phyloP scores from a whole-genome alignment of 2,329 filamentous ascomycete species.

The Colletotrichum tabaci region DNA sequence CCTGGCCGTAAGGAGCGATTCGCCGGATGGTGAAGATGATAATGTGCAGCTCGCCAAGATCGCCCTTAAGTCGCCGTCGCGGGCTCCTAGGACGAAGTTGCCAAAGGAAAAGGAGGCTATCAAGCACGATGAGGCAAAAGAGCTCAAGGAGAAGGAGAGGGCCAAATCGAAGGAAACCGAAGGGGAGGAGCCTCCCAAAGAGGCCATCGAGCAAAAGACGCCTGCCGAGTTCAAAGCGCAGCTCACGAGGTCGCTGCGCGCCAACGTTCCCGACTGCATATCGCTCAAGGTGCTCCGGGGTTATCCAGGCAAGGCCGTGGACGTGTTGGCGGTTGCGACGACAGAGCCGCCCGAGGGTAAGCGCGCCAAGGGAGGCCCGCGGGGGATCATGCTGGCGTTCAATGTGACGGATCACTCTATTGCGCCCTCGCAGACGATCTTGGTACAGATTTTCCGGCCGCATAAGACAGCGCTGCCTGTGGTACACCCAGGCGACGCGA shows the following conservation, averaged over 20 bases:
- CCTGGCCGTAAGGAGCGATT: conserved; percentile 44
- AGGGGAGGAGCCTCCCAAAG: neutral
- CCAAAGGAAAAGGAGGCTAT: conserved; percentile 1
- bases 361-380: conserved; percentile 70
- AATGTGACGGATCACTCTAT: conserved; percentile 70
- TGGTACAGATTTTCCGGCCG: conserved; percentile 72
- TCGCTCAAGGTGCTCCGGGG: conserved; percentile 67
- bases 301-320: conserved; percentile 63
- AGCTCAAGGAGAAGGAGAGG: neutral
- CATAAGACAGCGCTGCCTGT: conserved; percentile 71
- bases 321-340: conserved; percentile 70
- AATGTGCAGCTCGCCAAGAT: conserved; percentile 51
- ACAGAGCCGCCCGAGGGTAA: conserved; percentile 64
- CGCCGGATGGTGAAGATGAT: conserved; percentile 44
- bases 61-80: conserved; percentile 50
- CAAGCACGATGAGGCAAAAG: neutral
- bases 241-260: conserved; percentile 62
- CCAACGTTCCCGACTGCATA: conserved; percentile 67
- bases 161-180: conserved; percentile 1
- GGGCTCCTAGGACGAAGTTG: conserved; percentile 2
- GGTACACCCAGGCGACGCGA: conserved; percentile 69
- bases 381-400: conserved; percentile 73
- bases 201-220: neutral
- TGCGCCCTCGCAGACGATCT: conserved; percentile 63
- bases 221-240: conserved; percentile 57